Evolutionary conservation across 192 early-diverging fungal genomes (phyloP).

Genomic region (Entomortierella parvispora): DNA sequence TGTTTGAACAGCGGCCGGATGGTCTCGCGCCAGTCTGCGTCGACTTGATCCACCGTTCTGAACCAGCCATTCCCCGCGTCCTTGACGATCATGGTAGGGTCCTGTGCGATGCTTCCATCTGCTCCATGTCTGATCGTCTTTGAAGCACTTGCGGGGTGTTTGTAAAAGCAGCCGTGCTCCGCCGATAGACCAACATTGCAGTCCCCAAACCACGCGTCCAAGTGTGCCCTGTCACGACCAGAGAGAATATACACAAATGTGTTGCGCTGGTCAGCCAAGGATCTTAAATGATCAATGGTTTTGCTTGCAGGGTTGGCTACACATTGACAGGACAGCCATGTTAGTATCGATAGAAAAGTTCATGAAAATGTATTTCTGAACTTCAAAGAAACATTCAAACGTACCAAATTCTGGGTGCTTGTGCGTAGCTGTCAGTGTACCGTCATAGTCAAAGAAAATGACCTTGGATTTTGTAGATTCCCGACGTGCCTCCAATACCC

Average conservation of each 20-base stretch:
- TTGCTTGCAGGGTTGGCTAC: conserved; percentile 81
- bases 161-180: conserved; percentile 99
- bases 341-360: no score
- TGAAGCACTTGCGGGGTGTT: conserved; percentile 81
- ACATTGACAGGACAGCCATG: neutral
- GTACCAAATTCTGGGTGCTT: conserved; percentile 90
- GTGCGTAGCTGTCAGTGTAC: conserved; percentile 88
- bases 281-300: conserved; percentile 73
- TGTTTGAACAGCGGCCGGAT: conserved; percentile 96
- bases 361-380: no score
- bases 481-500: conserved; percentile 65
- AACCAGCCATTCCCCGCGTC: conserved; percentile 83
- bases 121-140: conserved; percentile 57
- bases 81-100: conserved; percentile 62
- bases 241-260: conserved; percentile 96
- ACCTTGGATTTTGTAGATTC: conserved; percentile 76
- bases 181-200: conserved; percentile 92
- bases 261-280: conserved; percentile 78
- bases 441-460: conserved; percentile 96
- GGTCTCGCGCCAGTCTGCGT: conserved; percentile 91
- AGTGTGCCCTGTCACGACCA: conserved; percentile 87
- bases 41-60: conserved; percentile 87
- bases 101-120: conserved; percentile 29
- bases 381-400: neutral
- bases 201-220: conserved; percentile 94